Conservation (phyloP, 441 rosid species). For the Jatropha podagrica region DNA sequence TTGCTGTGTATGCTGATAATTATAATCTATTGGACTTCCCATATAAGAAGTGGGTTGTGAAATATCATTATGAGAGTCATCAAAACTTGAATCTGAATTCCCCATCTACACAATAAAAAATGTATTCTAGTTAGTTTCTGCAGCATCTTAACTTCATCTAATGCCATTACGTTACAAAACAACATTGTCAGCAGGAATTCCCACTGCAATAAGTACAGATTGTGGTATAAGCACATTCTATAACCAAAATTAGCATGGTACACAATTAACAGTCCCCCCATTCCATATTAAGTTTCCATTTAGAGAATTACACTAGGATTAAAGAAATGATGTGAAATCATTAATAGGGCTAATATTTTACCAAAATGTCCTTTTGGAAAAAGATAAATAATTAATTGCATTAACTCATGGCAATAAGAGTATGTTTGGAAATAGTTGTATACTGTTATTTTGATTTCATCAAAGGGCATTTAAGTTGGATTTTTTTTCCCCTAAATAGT, state of each 20-base stretch:
- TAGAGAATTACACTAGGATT: too few relatives aligned
- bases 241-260: background rate
- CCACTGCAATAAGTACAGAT: background rate
- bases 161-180: background rate
- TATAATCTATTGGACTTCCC: conserved; percentile 35
- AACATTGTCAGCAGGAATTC: background rate
- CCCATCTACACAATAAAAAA: conserved; percentile 17
- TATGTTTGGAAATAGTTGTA: too few relatives aligned
- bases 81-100: conserved; percentile 27
- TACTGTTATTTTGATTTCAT: too few relatives aligned
- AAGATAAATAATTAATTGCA: too few relatives aligned
- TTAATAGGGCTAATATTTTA: too few relatives aligned
- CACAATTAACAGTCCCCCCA: background rate
- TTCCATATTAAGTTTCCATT: too few relatives aligned
- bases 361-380: too few relatives aligned
- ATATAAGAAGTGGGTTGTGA: conserved; percentile 22
- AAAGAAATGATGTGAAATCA: too few relatives aligned
- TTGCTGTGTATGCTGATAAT: conserved; percentile 15
- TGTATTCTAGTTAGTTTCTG: background rate
- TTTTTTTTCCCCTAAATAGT: too few relatives aligned
- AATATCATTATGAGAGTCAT: conserved; percentile 24
- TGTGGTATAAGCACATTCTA: background rate
- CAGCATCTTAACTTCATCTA: background rate
- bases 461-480: too few relatives aligned
- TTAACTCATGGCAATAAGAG: too few relatives aligned